These are phyloP conservation scores for Lumnitzera racemosa DNA, from an alignment of 345 rosid genomes.

Conservation along the genomic window DNA sequence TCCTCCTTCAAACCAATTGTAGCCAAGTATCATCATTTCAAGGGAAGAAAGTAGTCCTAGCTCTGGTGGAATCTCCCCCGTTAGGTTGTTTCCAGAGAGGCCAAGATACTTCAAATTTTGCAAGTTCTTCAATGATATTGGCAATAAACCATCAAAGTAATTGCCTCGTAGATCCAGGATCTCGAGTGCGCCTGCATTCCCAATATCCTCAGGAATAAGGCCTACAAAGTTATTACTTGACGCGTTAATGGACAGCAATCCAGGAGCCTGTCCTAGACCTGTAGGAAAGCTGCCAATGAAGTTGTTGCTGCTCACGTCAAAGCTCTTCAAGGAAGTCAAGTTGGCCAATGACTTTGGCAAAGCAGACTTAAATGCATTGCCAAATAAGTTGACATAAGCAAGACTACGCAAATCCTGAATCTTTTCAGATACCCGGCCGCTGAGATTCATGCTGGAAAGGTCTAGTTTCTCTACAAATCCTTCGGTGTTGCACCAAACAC, in stretches of 20 bases:
- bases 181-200: constrained; percentile 55
- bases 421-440: constrained; percentile 52
- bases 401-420: constrained; percentile 41
- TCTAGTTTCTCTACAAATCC: constrained; percentile 64
- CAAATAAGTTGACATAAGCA: constrained; percentile 38
- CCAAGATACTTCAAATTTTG: constrained; percentile 62
- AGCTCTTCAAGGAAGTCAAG: constrained; percentile 44
- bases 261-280: constrained; percentile 65
- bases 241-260: constrained; percentile 61
- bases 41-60: constrained; percentile 53
- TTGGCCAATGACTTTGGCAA: constrained; percentile 51
- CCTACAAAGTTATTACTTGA: constrained; percentile 87
- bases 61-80: constrained; percentile 49
- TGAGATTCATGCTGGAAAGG: constrained; percentile 67
- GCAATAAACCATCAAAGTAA: constrained; percentile 54
- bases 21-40: constrained; percentile 63
- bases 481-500: constrained; percentile 51
- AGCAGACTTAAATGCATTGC: constrained; percentile 45
- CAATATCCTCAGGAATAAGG: constrained; percentile 73
- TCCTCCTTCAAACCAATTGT: constrained; percentile 56
- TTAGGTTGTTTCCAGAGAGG: constrained; percentile 66
- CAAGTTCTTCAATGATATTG: constrained; percentile 45
- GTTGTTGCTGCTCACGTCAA: constrained; percentile 69
- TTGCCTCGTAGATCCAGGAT: constrained; percentile 77
- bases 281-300: constrained; percentile 63